phyloP scores from a whole-genome alignment of 2,329 filamentous ascomycete species.

The Paramyrothecium roridum region DNA sequence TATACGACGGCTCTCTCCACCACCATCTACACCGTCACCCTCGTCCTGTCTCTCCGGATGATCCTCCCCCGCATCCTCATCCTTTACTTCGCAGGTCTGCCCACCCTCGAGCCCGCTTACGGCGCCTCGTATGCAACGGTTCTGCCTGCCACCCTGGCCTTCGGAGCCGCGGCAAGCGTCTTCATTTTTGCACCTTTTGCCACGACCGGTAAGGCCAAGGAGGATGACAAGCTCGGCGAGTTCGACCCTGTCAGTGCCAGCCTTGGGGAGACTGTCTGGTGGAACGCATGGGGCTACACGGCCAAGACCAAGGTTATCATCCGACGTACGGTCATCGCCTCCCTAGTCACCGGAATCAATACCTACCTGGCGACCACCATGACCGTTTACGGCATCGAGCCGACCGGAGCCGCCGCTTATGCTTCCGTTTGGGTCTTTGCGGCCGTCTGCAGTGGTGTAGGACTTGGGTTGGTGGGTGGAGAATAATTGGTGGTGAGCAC shows the following conservation, averaged over 20 bases:
- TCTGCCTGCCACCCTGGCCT: conserved; percentile 52
- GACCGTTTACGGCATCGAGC: conserved; percentile 68
- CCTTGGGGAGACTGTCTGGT: conserved; percentile 66
- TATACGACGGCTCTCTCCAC: conserved; percentile 68
- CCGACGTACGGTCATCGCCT: conserved; percentile 58
- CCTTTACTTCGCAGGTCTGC: conserved; percentile 69
- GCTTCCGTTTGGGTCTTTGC: conserved; percentile 72
- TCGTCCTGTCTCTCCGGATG: conserved; percentile 67
- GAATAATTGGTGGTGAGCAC: conserved; percentile 19
- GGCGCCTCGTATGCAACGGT: conserved; percentile 58
- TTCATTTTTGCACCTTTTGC: conserved; percentile 76
- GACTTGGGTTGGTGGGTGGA: conserved; percentile 48
- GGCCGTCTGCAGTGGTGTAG: conserved; percentile 55
- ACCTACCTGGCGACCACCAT: conserved; percentile 63
- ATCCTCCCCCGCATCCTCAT: conserved; percentile 72
- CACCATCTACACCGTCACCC: conserved; percentile 69
- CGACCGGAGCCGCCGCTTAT: conserved; percentile 68
- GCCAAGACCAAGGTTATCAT: conserved; percentile 61
- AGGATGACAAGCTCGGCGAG: conserved; percentile 44
- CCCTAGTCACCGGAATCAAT: conserved; percentile 53
- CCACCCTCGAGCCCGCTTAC: conserved; percentile 66
- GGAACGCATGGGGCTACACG: conserved; percentile 70
- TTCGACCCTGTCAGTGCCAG: conserved; percentile 66
- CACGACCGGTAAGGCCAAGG: conserved; percentile 44
- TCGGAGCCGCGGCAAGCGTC: conserved; percentile 68